A percentile compares a stretch with the other conserved stretches of the same genome.
Evolutionary conservation across 2,329 filamentous ascomycete species (phyloP).

Genomic region (Cladosporium halotolerans): DNA sequence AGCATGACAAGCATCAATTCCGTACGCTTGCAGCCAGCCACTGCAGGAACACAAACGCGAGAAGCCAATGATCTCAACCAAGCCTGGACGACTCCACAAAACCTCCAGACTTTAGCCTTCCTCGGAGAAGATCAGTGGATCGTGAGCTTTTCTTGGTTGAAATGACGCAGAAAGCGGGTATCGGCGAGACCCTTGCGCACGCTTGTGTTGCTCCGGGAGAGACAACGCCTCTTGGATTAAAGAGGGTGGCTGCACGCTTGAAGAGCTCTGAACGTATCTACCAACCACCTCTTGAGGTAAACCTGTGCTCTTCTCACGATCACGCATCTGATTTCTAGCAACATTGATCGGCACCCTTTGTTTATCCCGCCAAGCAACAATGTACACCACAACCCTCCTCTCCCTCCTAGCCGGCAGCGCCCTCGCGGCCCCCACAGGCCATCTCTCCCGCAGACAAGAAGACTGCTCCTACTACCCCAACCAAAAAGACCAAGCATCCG

Average conservation of each 20-base stretch:
- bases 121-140: constrained; percentile 7
- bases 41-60: constrained; percentile 3
- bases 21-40: not conserved
- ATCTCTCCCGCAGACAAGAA: constrained; percentile 8
- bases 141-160: constrained; percentile 3
- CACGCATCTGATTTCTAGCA: no score
- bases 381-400: constrained; percentile 2
- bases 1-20: constrained; percentile 5
- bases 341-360: no score
- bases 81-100: not conserved
- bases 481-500: constrained; percentile 7
- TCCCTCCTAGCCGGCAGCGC: not conserved
- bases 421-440: not conserved
- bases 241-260: constrained; percentile 4
- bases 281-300: not conserved
- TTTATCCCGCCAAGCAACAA: not conserved
- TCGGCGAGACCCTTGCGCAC: constrained; percentile 4
- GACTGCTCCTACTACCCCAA: constrained; percentile 7
- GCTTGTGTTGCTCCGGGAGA: constrained; percentile 7
- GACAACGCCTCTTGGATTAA: not conserved
- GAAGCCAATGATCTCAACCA: not conserved
- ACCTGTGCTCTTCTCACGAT: not conserved
- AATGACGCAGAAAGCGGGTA: constrained; percentile 9
- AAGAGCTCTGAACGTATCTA: not conserved
- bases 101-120: constrained; percentile 6